These are phyloP conservation scores for Tagetes patula DNA, from an alignment of 129 eudicot species.

Conservation along the genomic window DNA sequence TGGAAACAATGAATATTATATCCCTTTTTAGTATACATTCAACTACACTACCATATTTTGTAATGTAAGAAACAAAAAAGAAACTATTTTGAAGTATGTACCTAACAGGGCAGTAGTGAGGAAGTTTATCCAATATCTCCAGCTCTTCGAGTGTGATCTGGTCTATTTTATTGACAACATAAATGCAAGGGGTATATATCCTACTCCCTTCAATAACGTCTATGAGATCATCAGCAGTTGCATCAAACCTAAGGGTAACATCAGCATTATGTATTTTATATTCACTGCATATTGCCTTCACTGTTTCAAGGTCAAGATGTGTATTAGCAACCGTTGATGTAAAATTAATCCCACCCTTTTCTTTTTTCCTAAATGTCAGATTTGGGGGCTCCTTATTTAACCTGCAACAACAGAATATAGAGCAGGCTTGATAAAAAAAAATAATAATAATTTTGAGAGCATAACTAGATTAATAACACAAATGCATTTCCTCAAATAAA, in stretches of 20 bases:
- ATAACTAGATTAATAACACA: not conserved
- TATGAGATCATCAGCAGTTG: slow-evolving; percentile 96
- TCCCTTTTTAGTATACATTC: no score
- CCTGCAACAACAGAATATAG: slow-evolving; percentile 35
- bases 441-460: not conserved
- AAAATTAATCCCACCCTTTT: slow-evolving; percentile 92
- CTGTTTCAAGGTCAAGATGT: slow-evolving; percentile 92
- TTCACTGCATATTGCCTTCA: slow-evolving; percentile 97
- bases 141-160: slow-evolving; percentile 93
- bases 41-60: no score
- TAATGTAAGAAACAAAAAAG: no score
- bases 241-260: slow-evolving; percentile 77
- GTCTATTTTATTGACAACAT: slow-evolving; percentile 90
- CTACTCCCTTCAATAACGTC: slow-evolving; percentile 97
- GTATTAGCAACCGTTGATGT: slow-evolving; percentile 93
- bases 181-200: slow-evolving; percentile 89
- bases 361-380: slow-evolving; percentile 84
- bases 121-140: slow-evolving; percentile 93
- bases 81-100: slow-evolving; percentile 15
- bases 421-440: slow-evolving; percentile 5
- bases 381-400: slow-evolving; percentile 96
- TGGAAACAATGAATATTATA: no score
- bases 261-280: slow-evolving; percentile 95
- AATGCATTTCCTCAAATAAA: not conserved
- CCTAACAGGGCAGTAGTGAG: slow-evolving; percentile 98